Base-by-base conservation (phyloP, 202 grass and related monocot genomes). In the Bolboschoenoplectus hybrid region DNA sequence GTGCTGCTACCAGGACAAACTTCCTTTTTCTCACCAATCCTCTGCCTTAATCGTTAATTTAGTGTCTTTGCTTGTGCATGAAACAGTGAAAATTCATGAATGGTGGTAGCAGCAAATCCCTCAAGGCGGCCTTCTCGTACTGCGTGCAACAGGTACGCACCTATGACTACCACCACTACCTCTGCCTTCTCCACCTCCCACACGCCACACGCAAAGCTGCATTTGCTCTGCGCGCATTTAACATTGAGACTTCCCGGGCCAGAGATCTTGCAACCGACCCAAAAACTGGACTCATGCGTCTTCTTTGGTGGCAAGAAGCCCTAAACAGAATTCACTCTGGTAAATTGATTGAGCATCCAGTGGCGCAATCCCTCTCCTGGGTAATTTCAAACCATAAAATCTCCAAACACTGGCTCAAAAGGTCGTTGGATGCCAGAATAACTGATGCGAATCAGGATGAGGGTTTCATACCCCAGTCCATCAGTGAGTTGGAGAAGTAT, bases 381-480 rank as follows among this genome's bases (percentile, higher is more conserved):
- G 71, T 92, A 0, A 69, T 93, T 67, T 87, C 85, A 0, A 89
- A 92, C 26, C 84, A 88, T 6, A 94, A 92, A 86, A 87, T 98
- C 7, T 93, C 90, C 78, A 98, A 94, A 85, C 95, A 98, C n/a
- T 98, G 95, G 95, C 90, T 98, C 44, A 98, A 89, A 87, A 74
- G 95, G 47, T 98, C 93, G 0, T 34, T 98, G 7, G 91, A 98
- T 61, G 93, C 95, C 0, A 90, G 95, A 90, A 95, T 98, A 60
- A 91, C 83, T 36, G 95, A 98, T 0, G 95, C 91, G 9, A 98
- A 92, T 84, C 85, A 57, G 16, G 95, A 93, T 1, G 90, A 92
- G 1, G 71, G 69, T 73, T 69, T 62, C 14, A 87, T 95, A 66
- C 91, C 90, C 1, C 87, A 88, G 87, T 89, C 86, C 2, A 36